Evolutionary conservation across 495 filamentous ascomycete genomes (phyloP), one percentile per base, ranked within the genome.

Genomic region (Polyplosphaeria fusca): DNA sequence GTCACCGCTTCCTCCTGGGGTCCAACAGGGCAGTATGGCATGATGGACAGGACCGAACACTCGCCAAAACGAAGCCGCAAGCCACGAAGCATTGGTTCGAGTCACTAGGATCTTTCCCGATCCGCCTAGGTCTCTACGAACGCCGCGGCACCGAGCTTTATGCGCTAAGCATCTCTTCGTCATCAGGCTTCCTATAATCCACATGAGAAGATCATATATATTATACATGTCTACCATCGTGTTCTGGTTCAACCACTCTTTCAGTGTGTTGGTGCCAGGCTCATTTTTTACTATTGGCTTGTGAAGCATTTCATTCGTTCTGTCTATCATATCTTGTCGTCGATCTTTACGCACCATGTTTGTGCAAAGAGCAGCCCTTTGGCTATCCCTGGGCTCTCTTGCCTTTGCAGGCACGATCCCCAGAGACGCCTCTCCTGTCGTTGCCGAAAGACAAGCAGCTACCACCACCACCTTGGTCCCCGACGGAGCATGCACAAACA

Each of bases 401-500:
- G 22, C 56, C 42, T 25, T 55, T 50, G 43, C 55, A 18, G 46
- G 44, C 43, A 30, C 32, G 3, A 47, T 64, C 25, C 61, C 61
- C 9, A 39, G 26, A n/a, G 7, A 47, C 26, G 39, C 39, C n/a
- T 2, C 19, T 43, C 35, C 41, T 23, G 58, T 61, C 25, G 22
- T 58, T 0, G 56, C 25, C 3, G 56, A 53, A 43, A 48, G 57
- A 42, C 52, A 58, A 51, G 52, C 49, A 9, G 13, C 61, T 12
- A 46, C 58, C 4, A 22, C 52, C 9, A 48, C 52, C 30, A 11
- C 28, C 14, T 14, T 19, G 18, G 52, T 28, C 12, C 30, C 52
- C 16, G 60, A 67, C 35, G 28, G 43, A n/a, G 54, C 35, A 1
- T 68, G 63, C 28, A 64, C 55, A 18, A 64, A 68, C 52, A 56